These are phyloP conservation scores for Circinella minor DNA, from an alignment of 371 early-diverging fungal species.

Conservation along the genomic window DNA sequence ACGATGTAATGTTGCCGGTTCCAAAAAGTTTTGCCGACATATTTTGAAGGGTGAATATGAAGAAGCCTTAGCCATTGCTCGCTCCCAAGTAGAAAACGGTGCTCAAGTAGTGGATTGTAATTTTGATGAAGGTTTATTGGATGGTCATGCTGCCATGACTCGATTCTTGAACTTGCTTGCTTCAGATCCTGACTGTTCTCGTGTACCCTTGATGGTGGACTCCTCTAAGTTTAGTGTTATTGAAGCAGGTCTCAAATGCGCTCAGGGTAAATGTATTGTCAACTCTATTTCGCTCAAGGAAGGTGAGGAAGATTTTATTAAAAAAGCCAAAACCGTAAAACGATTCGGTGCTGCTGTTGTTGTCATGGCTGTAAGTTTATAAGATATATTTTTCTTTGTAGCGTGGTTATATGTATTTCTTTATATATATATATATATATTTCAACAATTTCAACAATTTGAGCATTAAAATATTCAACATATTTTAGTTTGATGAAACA, in stretches of 20 bases:
- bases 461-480: too few relatives aligned
- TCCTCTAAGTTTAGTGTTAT: constrained; percentile 97
- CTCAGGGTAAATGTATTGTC: constrained; percentile 95
- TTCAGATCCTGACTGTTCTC: constrained; percentile 94
- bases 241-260: constrained; percentile 91
- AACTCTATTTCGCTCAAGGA: constrained; percentile 95
- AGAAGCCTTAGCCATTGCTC: constrained; percentile 91
- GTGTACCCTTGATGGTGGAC: constrained; percentile 90
- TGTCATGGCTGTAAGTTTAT: constrained; percentile 82
- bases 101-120: constrained; percentile 94
- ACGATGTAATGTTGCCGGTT: constrained; percentile 95
- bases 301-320: constrained; percentile 90
- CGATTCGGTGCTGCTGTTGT: constrained; percentile 96
- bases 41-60: constrained; percentile 90
- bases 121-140: constrained; percentile 95
- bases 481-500: constrained; percentile 81
- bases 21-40: constrained; percentile 90
- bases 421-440: too few relatives aligned
- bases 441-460: too few relatives aligned
- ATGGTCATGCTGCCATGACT: constrained; percentile 91
- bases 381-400: too few relatives aligned
- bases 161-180: constrained; percentile 89
- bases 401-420: too few relatives aligned
- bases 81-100: constrained; percentile 92
- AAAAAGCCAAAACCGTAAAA: constrained; percentile 84